phyloP scores from a whole-genome alignment of 2,329 filamentous ascomycete genomes.

The Myriosclerotinia scirpicola region DNA sequence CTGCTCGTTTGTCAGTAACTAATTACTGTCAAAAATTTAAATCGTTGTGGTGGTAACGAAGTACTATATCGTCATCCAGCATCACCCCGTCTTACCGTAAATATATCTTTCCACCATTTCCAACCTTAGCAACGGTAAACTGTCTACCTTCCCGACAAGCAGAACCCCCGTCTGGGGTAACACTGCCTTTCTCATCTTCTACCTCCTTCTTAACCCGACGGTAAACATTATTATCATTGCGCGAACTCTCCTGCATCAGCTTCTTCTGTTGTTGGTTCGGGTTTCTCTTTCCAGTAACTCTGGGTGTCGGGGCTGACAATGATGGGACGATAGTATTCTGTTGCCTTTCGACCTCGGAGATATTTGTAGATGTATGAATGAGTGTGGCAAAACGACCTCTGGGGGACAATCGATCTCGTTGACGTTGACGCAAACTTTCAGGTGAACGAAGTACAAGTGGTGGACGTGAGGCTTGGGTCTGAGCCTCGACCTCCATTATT shows the following conservation, averaged over 20 bases:
- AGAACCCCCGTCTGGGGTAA: constrained; percentile 60
- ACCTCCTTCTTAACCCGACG: constrained; percentile 33
- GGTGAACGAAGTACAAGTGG: constrained; percentile 30
- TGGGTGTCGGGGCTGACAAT: constrained; percentile 33
- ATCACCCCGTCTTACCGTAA: constrained; percentile 60
- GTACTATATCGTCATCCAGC: constrained; percentile 24
- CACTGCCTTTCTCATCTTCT: constrained; percentile 56
- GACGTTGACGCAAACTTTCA: constrained; percentile 41
- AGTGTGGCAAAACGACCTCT: constrained; percentile 36
- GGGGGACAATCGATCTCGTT: constrained; percentile 40
- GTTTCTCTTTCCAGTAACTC: constrained; percentile 29
- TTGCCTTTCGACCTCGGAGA: constrained; percentile 31
- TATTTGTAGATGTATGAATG: constrained; percentile 30
- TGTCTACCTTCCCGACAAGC: constrained; percentile 47
- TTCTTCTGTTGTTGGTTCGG: constrained; percentile 33
- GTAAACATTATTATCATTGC: constrained; percentile 37
- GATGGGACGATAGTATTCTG: constrained; percentile 31
- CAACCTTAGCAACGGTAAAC: constrained; percentile 79
- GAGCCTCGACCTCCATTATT: constrained; percentile 24
- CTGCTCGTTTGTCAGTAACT: constrained; percentile 43
- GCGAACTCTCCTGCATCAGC: constrained; percentile 36
- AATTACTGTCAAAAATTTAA: constrained; percentile 21
- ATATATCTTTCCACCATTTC: constrained; percentile 80
- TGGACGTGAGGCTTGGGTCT: constrained; percentile 18
- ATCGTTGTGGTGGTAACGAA: constrained; percentile 23